Conservation (phyloP, 495 filamentous ascomycete genomes). For the Annulohypoxylon bovei region DNA sequence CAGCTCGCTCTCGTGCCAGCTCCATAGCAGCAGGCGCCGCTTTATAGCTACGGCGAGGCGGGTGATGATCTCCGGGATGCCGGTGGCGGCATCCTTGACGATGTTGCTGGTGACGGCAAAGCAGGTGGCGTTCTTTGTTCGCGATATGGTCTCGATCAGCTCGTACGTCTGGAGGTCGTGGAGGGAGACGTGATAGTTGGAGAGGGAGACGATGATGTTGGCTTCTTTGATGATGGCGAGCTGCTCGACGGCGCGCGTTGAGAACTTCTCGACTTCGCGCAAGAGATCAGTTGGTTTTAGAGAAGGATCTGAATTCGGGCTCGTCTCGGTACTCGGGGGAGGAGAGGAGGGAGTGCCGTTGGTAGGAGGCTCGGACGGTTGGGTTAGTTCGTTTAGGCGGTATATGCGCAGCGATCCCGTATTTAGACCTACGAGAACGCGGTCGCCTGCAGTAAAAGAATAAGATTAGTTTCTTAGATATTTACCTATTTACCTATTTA, state of each 20-base stretch:
- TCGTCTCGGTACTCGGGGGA: constrained; percentile 6
- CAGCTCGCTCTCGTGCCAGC: constrained; percentile 95
- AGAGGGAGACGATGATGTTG: constrained; percentile 86
- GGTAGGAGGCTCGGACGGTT: constrained; percentile 21
- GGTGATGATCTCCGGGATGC: constrained; percentile 89
- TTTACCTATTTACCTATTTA: too few species aligned
- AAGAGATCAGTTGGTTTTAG: constrained; percentile 80
- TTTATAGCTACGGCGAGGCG: constrained; percentile 91
- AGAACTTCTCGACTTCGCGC: constrained; percentile 93
- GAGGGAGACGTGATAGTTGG: constrained; percentile 85
- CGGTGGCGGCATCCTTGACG: constrained; percentile 84
- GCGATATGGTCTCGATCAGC: constrained; percentile 73
- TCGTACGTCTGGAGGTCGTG: constrained; percentile 88
- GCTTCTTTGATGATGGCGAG: constrained; percentile 95
- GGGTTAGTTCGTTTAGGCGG: constrained; percentile 74
- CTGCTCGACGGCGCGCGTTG: constrained; percentile 85
- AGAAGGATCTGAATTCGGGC: constrained; percentile 35
- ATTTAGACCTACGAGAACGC: constrained; percentile 88
- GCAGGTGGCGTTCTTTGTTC: constrained; percentile 85
- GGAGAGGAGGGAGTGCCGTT: constrained; percentile 30
- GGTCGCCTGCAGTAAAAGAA: constrained; percentile 68
- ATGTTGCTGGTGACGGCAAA: constrained; percentile 97
- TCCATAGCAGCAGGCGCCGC: constrained; percentile 87
- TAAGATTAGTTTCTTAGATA: constrained; percentile 17
- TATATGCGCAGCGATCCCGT: constrained; percentile 91